Conservation (phyloP, 768 basidiomycete genomes). For the Gelatoporia subvermispora region DNA sequence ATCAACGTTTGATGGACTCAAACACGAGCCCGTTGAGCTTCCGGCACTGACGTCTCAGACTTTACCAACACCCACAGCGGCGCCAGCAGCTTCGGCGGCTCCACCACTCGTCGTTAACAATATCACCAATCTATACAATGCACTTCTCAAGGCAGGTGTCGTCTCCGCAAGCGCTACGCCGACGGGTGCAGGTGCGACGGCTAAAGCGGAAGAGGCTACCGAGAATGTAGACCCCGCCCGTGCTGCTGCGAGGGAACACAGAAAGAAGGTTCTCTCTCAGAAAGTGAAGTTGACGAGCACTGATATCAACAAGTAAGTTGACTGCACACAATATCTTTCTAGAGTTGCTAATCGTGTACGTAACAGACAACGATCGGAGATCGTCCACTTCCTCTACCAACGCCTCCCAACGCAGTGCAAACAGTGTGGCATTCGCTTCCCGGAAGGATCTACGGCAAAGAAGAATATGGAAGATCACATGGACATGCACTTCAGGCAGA, state of each 20-base stretch:
- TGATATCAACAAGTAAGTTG: constrained; percentile 67
- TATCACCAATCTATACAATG: constrained; percentile 58
- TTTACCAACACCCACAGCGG: constrained; percentile 18
- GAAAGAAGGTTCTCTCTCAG: constrained; percentile 53
- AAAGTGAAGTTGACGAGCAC: constrained; percentile 56
- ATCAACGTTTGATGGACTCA: constrained; percentile 12
- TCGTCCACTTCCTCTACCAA: constrained; percentile 67
- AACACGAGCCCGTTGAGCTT: constrained; percentile 27
- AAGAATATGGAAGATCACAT: constrained; percentile 81
- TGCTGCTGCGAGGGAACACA: constrained; percentile 53
- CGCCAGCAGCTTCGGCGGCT: constrained; percentile 16
- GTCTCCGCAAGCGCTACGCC: constrained; percentile 54
- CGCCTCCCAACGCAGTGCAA: constrained; percentile 81
- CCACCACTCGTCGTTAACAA: constrained; percentile 23
- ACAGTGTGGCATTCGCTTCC: constrained; percentile 88
- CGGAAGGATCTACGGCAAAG: constrained; percentile 67
- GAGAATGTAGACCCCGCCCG: constrained; percentile 33
- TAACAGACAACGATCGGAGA: constrained; percentile 51
- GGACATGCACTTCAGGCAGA: constrained; percentile 95
- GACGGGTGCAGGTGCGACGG: constrained; percentile 40
- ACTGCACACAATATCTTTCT: not conserved
- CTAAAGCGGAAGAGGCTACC: constrained; percentile 30
- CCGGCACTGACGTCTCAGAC: constrained; percentile 24
- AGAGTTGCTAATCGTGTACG: not conserved
- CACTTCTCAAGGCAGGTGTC: constrained; percentile 76